A percentile compares a stretch with the other conserved stretches of the same genome.
phyloP scores from a whole-genome alignment of 2,329 filamentous ascomycete species.

The Leptographium flavum region DNA sequence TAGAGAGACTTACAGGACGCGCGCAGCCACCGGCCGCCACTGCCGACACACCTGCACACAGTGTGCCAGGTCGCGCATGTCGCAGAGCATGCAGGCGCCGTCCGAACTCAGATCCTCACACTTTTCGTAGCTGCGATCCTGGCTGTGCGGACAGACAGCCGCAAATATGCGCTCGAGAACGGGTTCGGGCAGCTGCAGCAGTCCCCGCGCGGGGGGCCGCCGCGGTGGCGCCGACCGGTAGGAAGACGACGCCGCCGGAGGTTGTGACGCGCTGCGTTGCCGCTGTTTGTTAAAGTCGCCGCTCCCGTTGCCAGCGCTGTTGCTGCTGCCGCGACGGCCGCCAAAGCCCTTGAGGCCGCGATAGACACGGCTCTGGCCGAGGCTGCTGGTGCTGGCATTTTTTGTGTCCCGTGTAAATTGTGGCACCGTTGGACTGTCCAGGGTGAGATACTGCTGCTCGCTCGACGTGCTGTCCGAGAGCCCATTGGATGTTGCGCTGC shows the following conservation, averaged over 20 bases:
- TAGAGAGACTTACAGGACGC: constrained; percentile 38
- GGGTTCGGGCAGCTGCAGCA: constrained; percentile 46
- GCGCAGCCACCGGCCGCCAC: constrained; percentile 44
- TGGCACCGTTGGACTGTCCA: constrained; percentile 9
- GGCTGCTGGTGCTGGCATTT: neutral
- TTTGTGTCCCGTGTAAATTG: neutral
- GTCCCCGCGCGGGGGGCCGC: constrained; percentile 24
- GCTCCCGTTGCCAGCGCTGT: neutral
- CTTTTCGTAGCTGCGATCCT: constrained; percentile 63
- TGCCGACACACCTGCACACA: constrained; percentile 59
- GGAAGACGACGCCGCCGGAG: neutral
- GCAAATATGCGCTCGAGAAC: constrained; percentile 66
- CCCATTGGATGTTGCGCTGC: constrained; percentile 4
- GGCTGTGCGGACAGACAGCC: constrained; percentile 69
- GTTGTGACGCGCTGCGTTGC: neutral
- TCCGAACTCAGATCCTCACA: constrained; percentile 69
- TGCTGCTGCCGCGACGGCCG: neutral
- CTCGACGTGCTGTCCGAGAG: constrained; percentile 1
- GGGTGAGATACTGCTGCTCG: constrained; percentile 13
- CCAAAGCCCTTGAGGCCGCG: constrained; percentile 5
- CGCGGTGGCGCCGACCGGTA: no score
- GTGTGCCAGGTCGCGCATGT: constrained; percentile 74
- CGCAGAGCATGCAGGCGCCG: constrained; percentile 84
- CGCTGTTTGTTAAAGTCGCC: neutral
- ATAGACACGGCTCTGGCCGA: constrained; percentile 1